Percentiles rank a stretch among this genome's conserved stretches.
phyloP scores from a whole-genome alignment of 352 stramenopile genomes.

The Pythium brassicae region DNA sequence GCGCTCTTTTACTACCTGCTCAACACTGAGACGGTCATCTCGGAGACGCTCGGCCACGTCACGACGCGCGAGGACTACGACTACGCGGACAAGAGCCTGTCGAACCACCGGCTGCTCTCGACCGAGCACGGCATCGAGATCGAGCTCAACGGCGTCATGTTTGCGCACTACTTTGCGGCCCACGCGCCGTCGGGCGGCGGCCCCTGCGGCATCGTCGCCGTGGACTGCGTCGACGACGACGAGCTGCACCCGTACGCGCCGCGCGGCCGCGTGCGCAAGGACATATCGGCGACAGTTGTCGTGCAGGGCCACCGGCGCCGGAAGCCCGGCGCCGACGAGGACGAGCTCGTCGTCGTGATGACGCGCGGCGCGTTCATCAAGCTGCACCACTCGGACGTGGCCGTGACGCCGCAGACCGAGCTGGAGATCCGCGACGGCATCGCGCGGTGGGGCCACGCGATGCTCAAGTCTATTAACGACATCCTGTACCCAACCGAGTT shows the following conservation, averaged over 20 bases:
- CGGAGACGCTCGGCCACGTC: constrained; percentile 31
- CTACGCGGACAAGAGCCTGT: constrained; percentile 15
- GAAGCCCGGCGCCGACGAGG: no score
- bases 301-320: no score
- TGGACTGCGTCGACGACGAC: constrained; percentile 41
- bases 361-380: constrained; percentile 16
- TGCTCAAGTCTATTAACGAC: constrained; percentile 17
- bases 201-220: constrained; percentile 20
- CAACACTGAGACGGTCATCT: constrained; percentile 39
- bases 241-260: constrained; percentile 43
- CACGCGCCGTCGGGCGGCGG: background rate
- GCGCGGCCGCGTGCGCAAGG: constrained; percentile 19
- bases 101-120: constrained; percentile 25
- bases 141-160: constrained; percentile 36
- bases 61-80: constrained; percentile 38
- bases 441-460: constrained; percentile 17
- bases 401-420: constrained; percentile 6
- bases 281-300: constrained; percentile 8
- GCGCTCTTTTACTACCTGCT: constrained; percentile 24
- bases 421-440: constrained; percentile 15
- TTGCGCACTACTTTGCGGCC: constrained; percentile 24
- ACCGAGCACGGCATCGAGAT: constrained; percentile 19
- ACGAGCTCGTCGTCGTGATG: constrained; percentile 14
- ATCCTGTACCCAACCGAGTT: constrained; percentile 11
- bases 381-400: constrained; percentile 3